A percentile compares a stretch with the other conserved stretches of the same genome.
phyloP scores from a whole-genome alignment of 768 basidiomycete genomes.

The Mycena indigotica region DNA sequence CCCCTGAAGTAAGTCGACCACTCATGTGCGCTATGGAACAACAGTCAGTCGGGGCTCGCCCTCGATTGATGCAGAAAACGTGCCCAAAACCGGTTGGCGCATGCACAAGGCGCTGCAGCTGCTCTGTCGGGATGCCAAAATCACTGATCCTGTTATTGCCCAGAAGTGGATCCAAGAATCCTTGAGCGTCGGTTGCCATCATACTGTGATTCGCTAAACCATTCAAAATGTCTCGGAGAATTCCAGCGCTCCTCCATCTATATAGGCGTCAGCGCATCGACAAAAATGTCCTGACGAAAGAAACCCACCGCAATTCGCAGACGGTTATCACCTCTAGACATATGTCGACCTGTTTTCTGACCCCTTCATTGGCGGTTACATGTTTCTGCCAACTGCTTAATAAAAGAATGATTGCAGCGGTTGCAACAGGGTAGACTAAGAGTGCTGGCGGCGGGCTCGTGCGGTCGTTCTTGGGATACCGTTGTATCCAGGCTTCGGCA shows the following conservation, averaged over 20 bases:
- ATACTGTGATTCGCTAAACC: no score
- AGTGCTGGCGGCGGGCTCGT: background rate
- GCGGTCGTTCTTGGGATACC: background rate
- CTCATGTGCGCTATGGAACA: no score
- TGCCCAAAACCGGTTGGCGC: no score
- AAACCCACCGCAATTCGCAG: background rate
- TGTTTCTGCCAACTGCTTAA: slow-evolving; percentile 3
- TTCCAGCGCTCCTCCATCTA: background rate
- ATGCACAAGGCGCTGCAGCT: no score
- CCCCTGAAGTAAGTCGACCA: no score
- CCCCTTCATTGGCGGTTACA: background rate
- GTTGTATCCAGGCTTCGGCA: background rate
- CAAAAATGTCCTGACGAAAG: background rate
- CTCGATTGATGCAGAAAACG: no score
- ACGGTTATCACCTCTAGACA: background rate
- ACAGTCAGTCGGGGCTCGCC: no score
- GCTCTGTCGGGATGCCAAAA: no score
- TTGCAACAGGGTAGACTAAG: background rate
- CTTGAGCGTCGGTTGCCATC: no score
- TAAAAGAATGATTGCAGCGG: background rate
- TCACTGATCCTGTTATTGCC: no score
- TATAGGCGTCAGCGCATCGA: background rate
- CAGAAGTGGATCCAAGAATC: no score
- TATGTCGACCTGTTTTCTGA: background rate
- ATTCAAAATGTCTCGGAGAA: background rate